Evolutionary conservation across 1,284 basidiomycete species (phyloP), one percentile per base, ranked within the genome.

Genomic region (Cutaneotrichosporon cyanovorans): DNA sequence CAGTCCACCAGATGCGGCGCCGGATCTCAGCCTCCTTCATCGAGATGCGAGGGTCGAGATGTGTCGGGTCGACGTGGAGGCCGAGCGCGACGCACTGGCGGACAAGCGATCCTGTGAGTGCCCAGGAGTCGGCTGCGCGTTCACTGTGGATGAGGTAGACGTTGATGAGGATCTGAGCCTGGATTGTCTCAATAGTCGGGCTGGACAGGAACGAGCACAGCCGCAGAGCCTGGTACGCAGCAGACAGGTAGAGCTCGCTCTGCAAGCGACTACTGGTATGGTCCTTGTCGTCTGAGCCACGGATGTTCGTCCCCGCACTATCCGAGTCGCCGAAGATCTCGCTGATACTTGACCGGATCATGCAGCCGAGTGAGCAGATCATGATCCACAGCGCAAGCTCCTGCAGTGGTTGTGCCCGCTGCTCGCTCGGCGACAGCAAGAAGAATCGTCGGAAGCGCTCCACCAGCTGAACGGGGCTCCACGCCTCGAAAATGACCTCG

Each of bases 181-280:
- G 69, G 23, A 72, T 52, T 1, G 67, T 66, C 23, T 57, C 51
- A 4, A 72, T 56, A 1, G 60, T 70, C 21, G 70, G 70, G 22
- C 62, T 65, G 2, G 70, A 68, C 22, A 71, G 51, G 59, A 69
- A 72, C 1, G 70, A 71, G 46, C 68, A 70, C n/a, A 72, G 54
- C 15, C 70, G 60, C 9, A 72, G 51, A 0, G 68, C 68, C 46
- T 72, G 70, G 45, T 68, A 70, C 12, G 70, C 66, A 4, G 65
- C 70, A 2, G 70, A 72, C 10, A 72, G 55, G 41, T 68, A 72
- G 3, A 72, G 58, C 50, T 72, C 70, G 48, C 63, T 66, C 50
- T 72, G 70, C 23, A 72, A 42, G 2, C 70, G 57, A 51, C 65
- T 68, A 36, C 56, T 58, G 1, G 68, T 72, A 6, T 68, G 54